These are phyloP conservation scores for Darksidea phi DNA, from an alignment of 495 filamentous ascomycete genomes.

Conservation along the genomic window DNA sequence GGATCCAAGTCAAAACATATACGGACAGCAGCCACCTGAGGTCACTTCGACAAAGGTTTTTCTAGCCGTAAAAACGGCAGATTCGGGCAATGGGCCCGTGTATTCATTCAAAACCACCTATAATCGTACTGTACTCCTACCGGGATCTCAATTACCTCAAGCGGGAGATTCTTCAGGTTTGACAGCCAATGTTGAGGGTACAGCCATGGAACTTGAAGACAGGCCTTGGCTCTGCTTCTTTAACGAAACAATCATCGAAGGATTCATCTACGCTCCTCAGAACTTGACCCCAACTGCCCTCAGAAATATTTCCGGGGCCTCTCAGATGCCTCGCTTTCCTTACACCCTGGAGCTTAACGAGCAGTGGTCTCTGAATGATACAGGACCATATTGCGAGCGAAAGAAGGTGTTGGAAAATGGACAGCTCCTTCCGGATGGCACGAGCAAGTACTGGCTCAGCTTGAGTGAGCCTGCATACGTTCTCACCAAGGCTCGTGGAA, in stretches of 20 bases:
- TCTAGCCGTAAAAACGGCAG: not conserved
- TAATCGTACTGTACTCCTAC: not conserved
- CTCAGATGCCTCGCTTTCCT: not conserved
- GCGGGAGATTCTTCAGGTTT: not conserved
- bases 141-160: not conserved
- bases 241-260: constrained; percentile 76
- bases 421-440: not conserved
- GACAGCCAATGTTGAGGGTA: not conserved
- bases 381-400: constrained; percentile 5
- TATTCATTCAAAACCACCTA: constrained; percentile 11
- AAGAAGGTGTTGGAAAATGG: constrained; percentile 1
- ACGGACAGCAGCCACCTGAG: not conserved
- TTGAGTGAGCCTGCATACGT: constrained; percentile 2
- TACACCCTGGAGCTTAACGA: constrained; percentile 17
- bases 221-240: constrained; percentile 85
- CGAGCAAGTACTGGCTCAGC: not conserved
- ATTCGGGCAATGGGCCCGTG: not conserved
- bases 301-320: not conserved
- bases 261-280: constrained; percentile 68
- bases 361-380: not conserved
- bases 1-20: not conserved
- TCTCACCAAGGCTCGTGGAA: not conserved
- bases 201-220: constrained; percentile 54
- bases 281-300: not conserved
- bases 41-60: not conserved